A percentile compares a stretch with the other conserved stretches of the same genome.
These are phyloP conservation scores for Pochonia chlamydosporia DNA, from an alignment of 2,329 filamentous ascomycete species.

Conservation along the genomic window DNA sequence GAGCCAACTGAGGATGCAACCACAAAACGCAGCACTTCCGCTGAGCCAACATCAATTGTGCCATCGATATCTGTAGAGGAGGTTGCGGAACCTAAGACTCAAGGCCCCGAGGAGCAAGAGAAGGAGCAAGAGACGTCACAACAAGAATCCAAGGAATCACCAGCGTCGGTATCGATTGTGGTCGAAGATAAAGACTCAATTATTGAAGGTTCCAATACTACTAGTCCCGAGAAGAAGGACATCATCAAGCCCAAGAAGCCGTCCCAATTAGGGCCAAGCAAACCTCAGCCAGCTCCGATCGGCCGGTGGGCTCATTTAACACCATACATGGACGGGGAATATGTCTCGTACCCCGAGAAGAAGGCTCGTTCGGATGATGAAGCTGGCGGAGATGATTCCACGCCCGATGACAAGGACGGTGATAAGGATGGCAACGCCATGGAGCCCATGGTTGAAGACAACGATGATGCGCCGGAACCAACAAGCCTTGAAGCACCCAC, in stretches of 20 bases:
- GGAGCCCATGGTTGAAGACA: constrained; percentile 26
- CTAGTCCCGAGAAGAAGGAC: neutral
- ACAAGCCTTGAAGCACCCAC: constrained; percentile 27
- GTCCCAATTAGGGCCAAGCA: constrained; percentile 9
- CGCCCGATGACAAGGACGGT: constrained; percentile 22
- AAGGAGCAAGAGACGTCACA: neutral
- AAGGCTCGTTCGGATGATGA: constrained; percentile 26
- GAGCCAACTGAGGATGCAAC: neutral
- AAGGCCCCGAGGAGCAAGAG: neutral
- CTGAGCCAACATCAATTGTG: neutral
- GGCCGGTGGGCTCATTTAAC: constrained; percentile 34
- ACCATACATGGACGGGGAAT: constrained; percentile 34
- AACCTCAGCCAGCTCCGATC: constrained; percentile 22
- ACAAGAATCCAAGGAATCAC: neutral
- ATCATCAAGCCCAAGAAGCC: neutral
- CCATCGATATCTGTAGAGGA: constrained; percentile 5
- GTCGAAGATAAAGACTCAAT: neutral
- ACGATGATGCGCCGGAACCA: constrained; percentile 24
- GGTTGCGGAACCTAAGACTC: neutral
- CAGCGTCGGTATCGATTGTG: neutral
- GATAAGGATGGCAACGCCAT: constrained; percentile 16
- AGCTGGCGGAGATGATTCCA: constrained; percentile 21
- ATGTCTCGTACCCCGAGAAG: constrained; percentile 32
- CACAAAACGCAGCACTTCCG: neutral
- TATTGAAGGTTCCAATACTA: neutral